phyloP scores from a whole-genome alignment of 2,329 filamentous ascomycete species.

The Aspergillus terreus region DNA sequence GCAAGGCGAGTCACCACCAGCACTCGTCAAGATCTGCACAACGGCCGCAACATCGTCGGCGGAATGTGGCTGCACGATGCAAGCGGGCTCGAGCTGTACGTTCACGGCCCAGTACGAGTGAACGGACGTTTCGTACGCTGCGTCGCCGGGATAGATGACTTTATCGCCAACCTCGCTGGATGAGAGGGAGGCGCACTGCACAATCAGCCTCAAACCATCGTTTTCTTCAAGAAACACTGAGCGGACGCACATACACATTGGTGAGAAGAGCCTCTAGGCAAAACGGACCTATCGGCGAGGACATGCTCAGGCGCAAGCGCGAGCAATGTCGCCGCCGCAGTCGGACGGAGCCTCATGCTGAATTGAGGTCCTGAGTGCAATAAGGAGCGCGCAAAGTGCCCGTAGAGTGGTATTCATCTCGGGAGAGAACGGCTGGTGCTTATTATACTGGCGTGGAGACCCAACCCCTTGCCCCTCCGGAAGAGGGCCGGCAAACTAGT shows the following conservation, averaged over 20 bases:
- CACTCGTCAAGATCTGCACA: slow-evolving; percentile 5
- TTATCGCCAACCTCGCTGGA: background rate
- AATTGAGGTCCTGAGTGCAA: background rate
- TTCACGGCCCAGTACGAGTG: slow-evolving; percentile 13
- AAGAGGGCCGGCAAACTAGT: too few species aligned
- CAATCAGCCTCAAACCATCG: background rate
- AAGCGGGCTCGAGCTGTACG: slow-evolving; percentile 14
- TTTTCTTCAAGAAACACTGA: background rate
- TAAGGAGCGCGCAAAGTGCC: background rate
- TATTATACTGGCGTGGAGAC: too few species aligned
- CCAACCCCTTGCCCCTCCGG: too few species aligned
- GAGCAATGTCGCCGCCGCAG: background rate
- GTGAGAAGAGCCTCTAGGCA: background rate
- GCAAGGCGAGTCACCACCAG: background rate
- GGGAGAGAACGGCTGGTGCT: background rate
- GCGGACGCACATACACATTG: background rate
- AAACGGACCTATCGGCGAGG: background rate
- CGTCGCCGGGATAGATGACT: slow-evolving; percentile 6
- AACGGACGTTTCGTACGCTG: slow-evolving; percentile 4
- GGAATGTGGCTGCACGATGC: slow-evolving; percentile 18
- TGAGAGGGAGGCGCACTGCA: background rate
- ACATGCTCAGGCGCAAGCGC: background rate
- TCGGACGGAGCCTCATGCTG: background rate
- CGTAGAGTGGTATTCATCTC: background rate
- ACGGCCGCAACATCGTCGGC: slow-evolving; percentile 16